Percentiles rank a stretch among this genome's conserved stretches.
Conservation (phyloP, 306 rosid genomes). For the Sesbania bispinosa region DNA sequence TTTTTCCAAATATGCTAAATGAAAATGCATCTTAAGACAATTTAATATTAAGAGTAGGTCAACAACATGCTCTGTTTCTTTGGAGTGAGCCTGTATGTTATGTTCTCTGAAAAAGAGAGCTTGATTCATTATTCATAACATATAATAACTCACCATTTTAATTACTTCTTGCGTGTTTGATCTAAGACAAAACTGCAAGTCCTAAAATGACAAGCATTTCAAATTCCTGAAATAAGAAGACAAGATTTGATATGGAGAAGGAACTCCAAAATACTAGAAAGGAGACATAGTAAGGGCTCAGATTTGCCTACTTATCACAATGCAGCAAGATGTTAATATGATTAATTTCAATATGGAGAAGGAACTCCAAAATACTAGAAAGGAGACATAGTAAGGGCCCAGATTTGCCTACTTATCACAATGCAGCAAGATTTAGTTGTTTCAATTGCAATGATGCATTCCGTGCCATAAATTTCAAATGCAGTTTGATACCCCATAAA, state of each 20-base stretch:
- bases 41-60: too few relatives aligned
- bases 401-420: not conserved
- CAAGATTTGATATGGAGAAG: constrained; percentile 19
- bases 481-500: not conserved
- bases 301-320: not conserved
- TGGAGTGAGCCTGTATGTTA: too few relatives aligned
- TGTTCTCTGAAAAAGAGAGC: too few relatives aligned
- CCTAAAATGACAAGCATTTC: too few relatives aligned
- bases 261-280: not conserved
- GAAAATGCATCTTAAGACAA: too few relatives aligned
- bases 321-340: not conserved
- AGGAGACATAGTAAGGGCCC: not conserved
- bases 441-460: not conserved
- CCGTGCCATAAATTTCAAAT: constrained; percentile 4
- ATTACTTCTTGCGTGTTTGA: too few relatives aligned
- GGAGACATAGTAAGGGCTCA: not conserved
- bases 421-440: not conserved
- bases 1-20: too few relatives aligned
- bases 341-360: constrained; percentile 19
- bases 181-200: too few relatives aligned
- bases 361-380: not conserved
- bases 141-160: too few relatives aligned
- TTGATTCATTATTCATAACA: too few relatives aligned
- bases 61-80: too few relatives aligned
- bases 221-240: too few relatives aligned